These are phyloP conservation scores for Amanita subjunquillea DNA, from an alignment of 768 basidiomycete species.

Conservation along the genomic window DNA sequence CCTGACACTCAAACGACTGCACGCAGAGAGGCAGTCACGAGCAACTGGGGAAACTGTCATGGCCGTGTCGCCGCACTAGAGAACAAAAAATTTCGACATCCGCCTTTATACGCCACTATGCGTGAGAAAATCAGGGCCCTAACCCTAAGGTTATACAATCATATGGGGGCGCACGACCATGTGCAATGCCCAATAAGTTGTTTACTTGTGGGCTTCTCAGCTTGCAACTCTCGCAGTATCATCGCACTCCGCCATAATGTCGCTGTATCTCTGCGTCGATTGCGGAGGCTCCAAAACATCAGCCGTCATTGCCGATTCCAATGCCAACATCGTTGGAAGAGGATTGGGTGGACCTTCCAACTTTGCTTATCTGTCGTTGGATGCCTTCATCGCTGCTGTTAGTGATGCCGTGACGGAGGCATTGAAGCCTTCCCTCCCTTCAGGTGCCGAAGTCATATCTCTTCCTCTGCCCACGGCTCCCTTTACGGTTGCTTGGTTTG, in stretches of 20 bases:
- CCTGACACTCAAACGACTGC: conserved; percentile 87
- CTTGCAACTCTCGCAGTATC: neutral
- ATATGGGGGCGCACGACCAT: neutral
- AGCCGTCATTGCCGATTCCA: conserved; percentile 49
- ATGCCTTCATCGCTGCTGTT: conserved; percentile 49
- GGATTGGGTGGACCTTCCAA: conserved; percentile 76
- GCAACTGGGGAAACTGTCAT: conserved; percentile 74
- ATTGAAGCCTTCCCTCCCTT: conserved; percentile 33
- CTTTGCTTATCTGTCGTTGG: conserved; percentile 64
- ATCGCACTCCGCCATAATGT: conserved; percentile 21
- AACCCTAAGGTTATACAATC: neutral
- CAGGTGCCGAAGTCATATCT: conserved; percentile 22
- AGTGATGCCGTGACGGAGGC: conserved; percentile 41
- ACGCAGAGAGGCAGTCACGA: conserved; percentile 52
- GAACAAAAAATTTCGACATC: conserved; percentile 11
- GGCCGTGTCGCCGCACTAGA: conserved; percentile 79
- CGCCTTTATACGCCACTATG: conserved; percentile 7
- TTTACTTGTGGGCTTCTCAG: neutral
- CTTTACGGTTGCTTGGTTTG: conserved; percentile 74
- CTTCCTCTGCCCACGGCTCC: conserved; percentile 22
- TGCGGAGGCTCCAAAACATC: conserved; percentile 88
- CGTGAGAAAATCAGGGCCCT: conserved; percentile 32
- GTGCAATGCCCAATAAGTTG: neutral
- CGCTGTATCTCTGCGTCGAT: conserved; percentile 73
- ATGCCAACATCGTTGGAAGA: conserved; percentile 55